phyloP scores from a whole-genome alignment of 768 basidiomycete genomes.

The Pleurotus citrinopileatus region DNA sequence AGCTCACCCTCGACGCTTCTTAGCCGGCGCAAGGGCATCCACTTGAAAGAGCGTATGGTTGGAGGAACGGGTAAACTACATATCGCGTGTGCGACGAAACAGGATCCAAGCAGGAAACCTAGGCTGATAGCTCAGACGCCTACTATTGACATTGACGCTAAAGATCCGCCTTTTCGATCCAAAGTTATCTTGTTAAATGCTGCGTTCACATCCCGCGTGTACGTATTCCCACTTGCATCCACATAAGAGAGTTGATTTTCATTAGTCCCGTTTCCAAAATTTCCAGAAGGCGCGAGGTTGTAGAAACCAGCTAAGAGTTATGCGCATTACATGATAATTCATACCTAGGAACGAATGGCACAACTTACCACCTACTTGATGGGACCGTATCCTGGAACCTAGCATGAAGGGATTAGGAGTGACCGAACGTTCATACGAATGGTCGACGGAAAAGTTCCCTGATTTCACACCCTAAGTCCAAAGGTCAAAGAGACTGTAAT shows the following conservation, averaged over 20 bases:
- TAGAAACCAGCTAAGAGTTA: constrained; percentile 46
- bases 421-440: constrained; percentile 61
- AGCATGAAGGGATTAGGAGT: constrained; percentile 57
- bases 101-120: neutral
- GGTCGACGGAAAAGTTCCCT: constrained; percentile 60
- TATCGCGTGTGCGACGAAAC: neutral
- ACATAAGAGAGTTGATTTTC: constrained; percentile 64
- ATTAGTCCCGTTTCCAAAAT: constrained; percentile 65
- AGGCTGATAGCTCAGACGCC: too few species aligned
- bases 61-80: neutral
- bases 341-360: neutral
- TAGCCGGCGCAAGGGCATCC: neutral
- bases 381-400: constrained; percentile 54
- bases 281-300: constrained; percentile 38
- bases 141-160: constrained; percentile 25
- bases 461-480: too few species aligned
- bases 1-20: neutral
- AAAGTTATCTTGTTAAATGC: constrained; percentile 59
- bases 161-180: constrained; percentile 54
- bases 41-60: neutral
- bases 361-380: constrained; percentile 56
- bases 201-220: constrained; percentile 55
- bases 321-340: neutral
- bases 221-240: constrained; percentile 63
- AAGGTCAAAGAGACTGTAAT: too few species aligned